Evolutionary conservation across 1,284 basidiomycete species (phyloP).

Genomic region (Coriolopsis trogii): DNA sequence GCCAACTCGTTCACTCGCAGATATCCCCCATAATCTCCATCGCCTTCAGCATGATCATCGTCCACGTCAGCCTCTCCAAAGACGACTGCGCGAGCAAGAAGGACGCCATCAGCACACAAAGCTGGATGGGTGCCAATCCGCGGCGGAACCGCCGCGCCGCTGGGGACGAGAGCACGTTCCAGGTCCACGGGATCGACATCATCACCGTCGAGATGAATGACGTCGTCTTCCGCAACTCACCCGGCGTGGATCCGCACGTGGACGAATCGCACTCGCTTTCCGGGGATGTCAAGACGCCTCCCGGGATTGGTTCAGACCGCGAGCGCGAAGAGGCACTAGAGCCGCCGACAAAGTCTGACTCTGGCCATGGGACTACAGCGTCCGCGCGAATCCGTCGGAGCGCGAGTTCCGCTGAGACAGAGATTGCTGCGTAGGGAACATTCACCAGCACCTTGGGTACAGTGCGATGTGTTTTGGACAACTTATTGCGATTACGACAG

Average conservation of each 20-base stretch:
- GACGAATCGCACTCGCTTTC: too few species aligned
- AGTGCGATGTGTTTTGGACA: too few species aligned
- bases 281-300: neutral
- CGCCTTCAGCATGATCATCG: neutral
- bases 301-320: neutral
- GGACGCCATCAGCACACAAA: neutral
- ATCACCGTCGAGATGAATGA: neutral
- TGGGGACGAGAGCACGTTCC: neutral
- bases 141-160: too few species aligned
- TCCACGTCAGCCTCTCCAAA: neutral
- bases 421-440: too few species aligned
- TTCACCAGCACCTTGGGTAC: too few species aligned
- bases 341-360: neutral
- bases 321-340: neutral
- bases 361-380: neutral
- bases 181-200: neutral
- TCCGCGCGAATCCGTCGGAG: too few species aligned
- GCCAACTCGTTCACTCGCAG: too few species aligned
- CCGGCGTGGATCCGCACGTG: too few species aligned
- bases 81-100: neutral
- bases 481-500: too few species aligned
- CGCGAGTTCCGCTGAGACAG: too few species aligned
- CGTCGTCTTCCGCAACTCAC: neutral
- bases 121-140: too few species aligned
- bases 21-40: neutral